Evolutionary conservation across 2,329 filamentous ascomycete genomes (phyloP).

Genomic region (Harringtonia aguacate): DNA sequence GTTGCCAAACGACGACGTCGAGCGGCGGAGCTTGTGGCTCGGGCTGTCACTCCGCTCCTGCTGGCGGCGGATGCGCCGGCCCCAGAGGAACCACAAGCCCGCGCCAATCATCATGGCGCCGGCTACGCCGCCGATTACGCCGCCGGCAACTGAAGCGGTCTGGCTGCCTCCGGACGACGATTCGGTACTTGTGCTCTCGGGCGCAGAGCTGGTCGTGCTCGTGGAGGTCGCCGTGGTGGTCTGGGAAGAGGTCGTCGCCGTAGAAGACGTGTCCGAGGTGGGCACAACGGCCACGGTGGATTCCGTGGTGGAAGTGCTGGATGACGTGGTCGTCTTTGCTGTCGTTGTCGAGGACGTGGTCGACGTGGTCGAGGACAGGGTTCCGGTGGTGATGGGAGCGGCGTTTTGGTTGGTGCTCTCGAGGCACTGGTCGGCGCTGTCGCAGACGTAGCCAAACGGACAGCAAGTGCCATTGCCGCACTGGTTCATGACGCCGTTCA

Average conservation of each 20-base stretch:
- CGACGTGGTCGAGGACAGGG: constrained; percentile 5
- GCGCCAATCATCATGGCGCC: constrained; percentile 28
- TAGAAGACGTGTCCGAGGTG: background rate
- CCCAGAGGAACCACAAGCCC: constrained; percentile 26
- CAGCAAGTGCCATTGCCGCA: constrained; percentile 55
- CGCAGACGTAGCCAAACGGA: constrained; percentile 61
- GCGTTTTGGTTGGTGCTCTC: constrained; percentile 39
- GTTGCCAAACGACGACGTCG: constrained; percentile 32
- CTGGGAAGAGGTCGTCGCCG: background rate
- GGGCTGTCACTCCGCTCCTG: constrained; percentile 14
- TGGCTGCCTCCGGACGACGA: constrained; percentile 26
- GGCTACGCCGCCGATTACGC: constrained; percentile 33
- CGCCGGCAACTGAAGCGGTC: constrained; percentile 31
- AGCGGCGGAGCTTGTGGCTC: constrained; percentile 15
- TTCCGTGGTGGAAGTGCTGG: background rate
- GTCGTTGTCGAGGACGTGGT: constrained; percentile 14
- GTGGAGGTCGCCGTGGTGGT: background rate
- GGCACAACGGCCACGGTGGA: background rate
- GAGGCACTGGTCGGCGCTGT: constrained; percentile 36
- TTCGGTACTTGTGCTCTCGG: constrained; percentile 13
- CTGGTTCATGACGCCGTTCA: constrained; percentile 40
- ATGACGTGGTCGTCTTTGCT: constrained; percentile 13
- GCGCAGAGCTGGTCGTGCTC: constrained; percentile 12
- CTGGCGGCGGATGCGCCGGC: constrained; percentile 18
- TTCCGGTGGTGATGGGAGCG: constrained; percentile 13